Evolutionary conservation across 352 stramenopile species (phyloP), one percentile per base, ranked within the genome.

Genomic region (Globisporangium mamillatum): DNA sequence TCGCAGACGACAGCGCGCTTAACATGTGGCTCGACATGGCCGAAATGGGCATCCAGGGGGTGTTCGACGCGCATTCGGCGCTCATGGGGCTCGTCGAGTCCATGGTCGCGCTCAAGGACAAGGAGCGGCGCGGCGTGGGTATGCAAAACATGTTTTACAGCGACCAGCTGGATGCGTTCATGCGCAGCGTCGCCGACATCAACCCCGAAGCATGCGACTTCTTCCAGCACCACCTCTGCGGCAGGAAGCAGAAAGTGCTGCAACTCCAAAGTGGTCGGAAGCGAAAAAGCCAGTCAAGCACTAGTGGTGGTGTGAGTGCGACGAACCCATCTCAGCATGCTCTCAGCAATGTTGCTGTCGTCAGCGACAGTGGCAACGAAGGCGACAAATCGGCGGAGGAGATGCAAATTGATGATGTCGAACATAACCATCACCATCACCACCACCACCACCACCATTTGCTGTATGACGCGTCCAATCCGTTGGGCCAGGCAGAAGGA

Each of bases 101-200:
- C 8, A 91, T 94, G 79, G 76, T 89, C 25, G 75, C 74, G n/a
- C 70, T 89, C 12, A 93, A 91, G 56, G 80, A 93, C 59, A 94
- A 94, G 67, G 79, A 93, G 58, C 73, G 79, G 3, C 86, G 86
- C 27, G 84, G 86, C 8, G 84, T 94, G 7, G 86, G 86, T 0
- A 68, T 91, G 63, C 87, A 94, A 70, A 94, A 94, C 68, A 94
- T 94, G 87, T 75, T 60, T 22, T 92, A 91, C 68, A 91, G 74
- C 44, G 70, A 82, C 34, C 74, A 79, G 25, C 70, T 94, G 16
- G 83, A 94, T 66, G 63, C 72, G 4, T 94, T 93, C 63, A 88
- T 92, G 81, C 75, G 75, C 9, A 76, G 80, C 9, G 63, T 94
- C 2, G 75, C 76, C 1, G 80, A 84, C 20, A 64, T 92, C 50